These are phyloP conservation scores for Heterobasidion annosum DNA, from an alignment of 1,284 basidiomycete species.

Conservation along the genomic window DNA sequence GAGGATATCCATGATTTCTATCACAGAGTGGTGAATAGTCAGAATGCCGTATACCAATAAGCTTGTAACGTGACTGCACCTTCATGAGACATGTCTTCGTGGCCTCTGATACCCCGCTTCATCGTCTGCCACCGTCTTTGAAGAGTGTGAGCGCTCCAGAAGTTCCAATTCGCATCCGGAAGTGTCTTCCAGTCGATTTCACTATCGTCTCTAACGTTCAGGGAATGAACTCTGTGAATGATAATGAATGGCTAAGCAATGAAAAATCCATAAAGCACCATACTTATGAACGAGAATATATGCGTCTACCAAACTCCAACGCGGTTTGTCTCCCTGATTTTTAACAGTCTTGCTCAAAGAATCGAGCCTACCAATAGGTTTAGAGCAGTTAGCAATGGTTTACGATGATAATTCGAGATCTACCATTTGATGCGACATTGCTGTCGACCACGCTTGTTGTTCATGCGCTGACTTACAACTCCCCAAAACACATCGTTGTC, in stretches of 20 bases:
- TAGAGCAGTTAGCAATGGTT: too few relatives aligned
- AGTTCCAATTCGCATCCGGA: conserved; percentile 65
- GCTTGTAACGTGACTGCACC: conserved; percentile 28
- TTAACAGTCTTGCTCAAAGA: conserved; percentile 62
- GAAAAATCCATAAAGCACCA: conserved; percentile 15
- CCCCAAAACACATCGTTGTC: conserved; percentile 81
- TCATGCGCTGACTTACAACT: conserved; percentile 67
- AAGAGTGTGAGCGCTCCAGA: conserved; percentile 72
- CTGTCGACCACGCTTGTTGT: conserved; percentile 59
- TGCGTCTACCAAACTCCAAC: conserved; percentile 70
- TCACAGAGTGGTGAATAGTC: background rate
- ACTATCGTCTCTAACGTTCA: conserved; percentile 69
- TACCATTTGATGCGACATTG: conserved; percentile 85
- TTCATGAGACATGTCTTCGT: conserved; percentile 69
- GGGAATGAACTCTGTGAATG: conserved; percentile 50
- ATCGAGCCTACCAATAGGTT: conserved; percentile 49
- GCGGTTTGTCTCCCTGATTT: conserved; percentile 53
- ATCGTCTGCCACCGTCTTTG: conserved; percentile 72
- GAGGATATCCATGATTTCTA: conserved; percentile 76
- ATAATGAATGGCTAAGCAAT: background rate
- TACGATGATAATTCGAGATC: background rate
- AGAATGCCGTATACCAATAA: background rate
- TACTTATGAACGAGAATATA: conserved; percentile 77
- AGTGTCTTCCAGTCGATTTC: conserved; percentile 79
- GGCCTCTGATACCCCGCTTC: conserved; percentile 65